Base-by-base conservation (phyloP, 306 rosid genomes). In the Quercus gilva region DNA sequence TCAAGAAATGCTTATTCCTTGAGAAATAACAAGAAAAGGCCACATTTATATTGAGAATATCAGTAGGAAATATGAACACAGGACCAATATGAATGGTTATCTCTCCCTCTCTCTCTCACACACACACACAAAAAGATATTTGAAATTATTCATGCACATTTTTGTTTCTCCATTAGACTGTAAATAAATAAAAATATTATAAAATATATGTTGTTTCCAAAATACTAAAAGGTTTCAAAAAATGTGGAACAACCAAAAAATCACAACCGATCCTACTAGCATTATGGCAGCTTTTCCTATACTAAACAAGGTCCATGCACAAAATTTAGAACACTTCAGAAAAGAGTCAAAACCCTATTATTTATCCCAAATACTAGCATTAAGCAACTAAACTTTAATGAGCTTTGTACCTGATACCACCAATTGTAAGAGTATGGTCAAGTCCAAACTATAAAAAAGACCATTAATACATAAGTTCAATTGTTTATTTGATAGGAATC, bases 371-470 rank as follows among this genome's bases (percentile, higher is more conserved):
- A 29, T 18, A 68, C 41, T 29, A 33, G 35, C 49, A 77, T 65
- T 14, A 74, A 80, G 58, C 70, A 29, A 28, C 45, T 59, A 85
- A 65, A 74, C 29, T 67, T 35, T 23, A 65, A 57, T 41, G 29
- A 59, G 75, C 73, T 76, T 57, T 64, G 60, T 89, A 95, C 99
- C 99, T 93, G 81, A 93, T 92, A 85, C 88, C 96, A 28, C 98
- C 97, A 26, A 91, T 92, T 10, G 98, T 94, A 74, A 94, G 98
- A 74, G 98, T 92, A 86, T 94, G 97, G 77, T 94, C 98, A 63
- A 92, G 98, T 85, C 99, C 99, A 86, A 95, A 93, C 99, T 95
- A 93, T 90, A 84, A 21, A 85, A 64, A 80, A 15, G 51, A 76
- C 69, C 5, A 79, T 64, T 61, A 79, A 26, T 77, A 19, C 19